Evolutionary conservation across 495 filamentous ascomycete species (phyloP), one percentile per base, ranked within the genome.

Genomic region (Staphylotrichum longicolle): DNA sequence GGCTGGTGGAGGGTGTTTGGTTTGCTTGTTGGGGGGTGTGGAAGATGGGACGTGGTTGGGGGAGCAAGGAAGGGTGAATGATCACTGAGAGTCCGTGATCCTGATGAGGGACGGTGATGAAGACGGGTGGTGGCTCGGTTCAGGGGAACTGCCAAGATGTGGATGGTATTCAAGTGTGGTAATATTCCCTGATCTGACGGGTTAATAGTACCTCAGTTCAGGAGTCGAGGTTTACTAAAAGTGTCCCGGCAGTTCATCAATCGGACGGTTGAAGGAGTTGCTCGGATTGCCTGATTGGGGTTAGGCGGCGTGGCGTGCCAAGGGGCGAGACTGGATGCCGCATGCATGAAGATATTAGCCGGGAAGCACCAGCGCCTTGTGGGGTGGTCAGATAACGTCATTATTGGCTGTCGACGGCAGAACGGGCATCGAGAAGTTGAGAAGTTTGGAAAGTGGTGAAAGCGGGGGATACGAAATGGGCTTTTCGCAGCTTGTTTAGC

Each of bases 231-330:
- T 15, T n/a, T 7, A 34, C 20, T 9, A 7, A 39, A 8, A 7
- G 33, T 7, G 11, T n/a, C 12, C 6, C 35, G 51, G 35, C 51
- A 54, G 40, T 14, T 54, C 51, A 27, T 12, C 35, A 11, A 49
- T 3, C 34, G 41, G 20, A 1, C 20, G 35, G 51, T 27, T 8
- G 14, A 54, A 40, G 57, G 47, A 44, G 35, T 12, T 46, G 54
- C 59, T 64, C 66, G 68, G 68, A 15, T 61, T 68, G 35, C 68
- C 66, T 61, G 58, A 71, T 65, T 42, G 35, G 58, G 66, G 44
- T 55, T 50, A 56, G 55, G 59, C 34, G 35, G 58, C 48, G 4
- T 50, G 27, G 46, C 15, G 58, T 34, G 66, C 63, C 68, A 66
- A 65, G 68, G 32, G 56, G 50, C 52, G 20, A 51, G 60, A 59